Base-by-base conservation (phyloP, 2,329 filamentous ascomycete species). In the Venturia nashicola region DNA sequence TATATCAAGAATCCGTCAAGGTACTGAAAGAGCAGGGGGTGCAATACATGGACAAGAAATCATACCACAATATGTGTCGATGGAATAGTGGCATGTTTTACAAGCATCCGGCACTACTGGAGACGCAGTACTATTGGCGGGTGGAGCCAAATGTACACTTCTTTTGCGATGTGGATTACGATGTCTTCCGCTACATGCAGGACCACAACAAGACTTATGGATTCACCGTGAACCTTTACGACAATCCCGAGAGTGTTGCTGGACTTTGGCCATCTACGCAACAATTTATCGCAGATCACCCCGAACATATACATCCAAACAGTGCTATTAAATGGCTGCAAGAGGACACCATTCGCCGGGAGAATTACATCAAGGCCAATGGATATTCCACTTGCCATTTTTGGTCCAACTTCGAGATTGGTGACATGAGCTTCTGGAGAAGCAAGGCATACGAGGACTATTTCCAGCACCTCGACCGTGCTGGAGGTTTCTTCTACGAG, bases 11-110 rank as follows among this genome's bases (percentile, higher is more conserved):
- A 74, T 96, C 91, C 34, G 86, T 90, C 66, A 84, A 90, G 72
- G 84, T 95, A 9, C 83, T 99, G 64, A 82, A 89, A 71, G 89
- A 94, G 72, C 84, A 93, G 71, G 83, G 88, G 11, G 91, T 99
- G 54, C 93, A 97, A 74, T 99, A 99, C 75, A 90, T 90, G 71
- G 83, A 86, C 69, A 90, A 89, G 81, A 77, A 90, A 63, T 96
- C 91, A 60, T 99, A 99, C 78, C 93, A 97, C 76, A 89, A 97
- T 74, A 99, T 99, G 94, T 99, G 94, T 74, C 87, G 94, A 64
- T 99, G 94, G 94, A 99, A 99, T 79, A 95, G 90, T 72, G 94
- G 94, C 72, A 82, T 97, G 76, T 99, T 99, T 81, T 97, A 96
- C 81, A 91, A 94, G 73, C 94, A 99, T 76, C 91, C 91, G 0